Conservation (phyloP, 108 stramenopile genomes). For the Mayamaea pseudoterrestris region DNA sequence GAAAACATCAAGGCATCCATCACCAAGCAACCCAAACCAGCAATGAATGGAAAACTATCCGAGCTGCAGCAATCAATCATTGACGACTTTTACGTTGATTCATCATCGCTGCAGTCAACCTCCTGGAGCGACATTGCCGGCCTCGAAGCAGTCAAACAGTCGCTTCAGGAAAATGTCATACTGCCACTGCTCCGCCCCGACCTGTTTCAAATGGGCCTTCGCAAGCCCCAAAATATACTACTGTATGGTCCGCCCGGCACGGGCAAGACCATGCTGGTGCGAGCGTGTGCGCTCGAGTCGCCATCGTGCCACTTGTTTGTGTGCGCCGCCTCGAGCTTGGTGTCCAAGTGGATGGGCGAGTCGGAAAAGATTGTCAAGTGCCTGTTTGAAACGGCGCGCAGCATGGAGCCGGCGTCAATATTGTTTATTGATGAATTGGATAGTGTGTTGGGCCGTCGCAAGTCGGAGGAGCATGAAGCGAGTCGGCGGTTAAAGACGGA, state of each 20-base stretch:
- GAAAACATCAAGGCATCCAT: constrained; percentile 24
- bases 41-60: neutral
- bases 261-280: constrained; percentile 87
- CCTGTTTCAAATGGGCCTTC: constrained; percentile 75
- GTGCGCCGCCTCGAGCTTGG: constrained; percentile 62
- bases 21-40: neutral
- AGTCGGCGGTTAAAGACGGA: constrained; percentile 91
- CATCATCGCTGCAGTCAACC: constrained; percentile 21
- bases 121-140: constrained; percentile 66
- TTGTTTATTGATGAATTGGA: constrained; percentile 96
- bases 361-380: constrained; percentile 78
- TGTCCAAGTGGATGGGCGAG: constrained; percentile 81
- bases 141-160: constrained; percentile 68
- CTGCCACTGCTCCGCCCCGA: constrained; percentile 87
- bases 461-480: constrained; percentile 80
- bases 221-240: constrained; percentile 72
- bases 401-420: constrained; percentile 48
- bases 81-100: constrained; percentile 43
- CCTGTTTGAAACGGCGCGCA: constrained; percentile 65
- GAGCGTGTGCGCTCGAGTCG: constrained; percentile 54
- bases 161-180: constrained; percentile 87
- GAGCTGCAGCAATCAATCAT: constrained; percentile 16
- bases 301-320: constrained; percentile 51
- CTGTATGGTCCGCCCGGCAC: constrained; percentile 87
- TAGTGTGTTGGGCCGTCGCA: constrained; percentile 55